Conservation (phyloP, 2,329 filamentous ascomycete genomes). For the Nemania serpens region DNA sequence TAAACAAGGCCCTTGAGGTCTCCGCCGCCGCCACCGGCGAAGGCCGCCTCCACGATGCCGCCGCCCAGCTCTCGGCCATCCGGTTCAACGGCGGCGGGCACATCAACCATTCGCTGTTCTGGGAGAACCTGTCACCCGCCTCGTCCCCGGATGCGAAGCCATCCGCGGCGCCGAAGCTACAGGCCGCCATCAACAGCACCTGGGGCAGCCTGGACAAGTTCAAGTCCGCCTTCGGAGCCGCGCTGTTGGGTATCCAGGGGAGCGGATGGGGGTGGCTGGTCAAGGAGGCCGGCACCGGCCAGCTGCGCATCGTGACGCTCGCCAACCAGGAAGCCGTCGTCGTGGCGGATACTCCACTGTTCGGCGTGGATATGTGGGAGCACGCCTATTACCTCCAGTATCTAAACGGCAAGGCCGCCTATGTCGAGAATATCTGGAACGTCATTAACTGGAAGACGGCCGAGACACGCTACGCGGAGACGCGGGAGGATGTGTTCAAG, state of each 20-base stretch:
- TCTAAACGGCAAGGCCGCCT: constrained; percentile 74
- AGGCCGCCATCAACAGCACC: constrained; percentile 62
- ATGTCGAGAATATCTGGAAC: constrained; percentile 77
- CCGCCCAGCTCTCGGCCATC: constrained; percentile 69
- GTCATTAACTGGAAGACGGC: constrained; percentile 78
- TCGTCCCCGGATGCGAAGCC: constrained; percentile 61
- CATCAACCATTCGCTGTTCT: constrained; percentile 93
- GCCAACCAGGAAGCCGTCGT: constrained; percentile 84
- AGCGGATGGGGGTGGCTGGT: constrained; percentile 91
- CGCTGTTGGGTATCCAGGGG: constrained; percentile 74
- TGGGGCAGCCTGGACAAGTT: constrained; percentile 74
- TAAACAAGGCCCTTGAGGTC: constrained; percentile 68
- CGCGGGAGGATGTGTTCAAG: constrained; percentile 40
- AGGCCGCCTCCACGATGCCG: constrained; percentile 62
- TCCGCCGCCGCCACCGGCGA: constrained; percentile 61
- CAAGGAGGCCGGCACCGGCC: constrained; percentile 62
- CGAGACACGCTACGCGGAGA: constrained; percentile 60
- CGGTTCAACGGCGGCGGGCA: constrained; percentile 92
- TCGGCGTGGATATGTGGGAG: constrained; percentile 91
- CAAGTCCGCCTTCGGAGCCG: constrained; percentile 66
- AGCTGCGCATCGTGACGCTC: constrained; percentile 75
- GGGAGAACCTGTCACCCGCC: constrained; percentile 76
- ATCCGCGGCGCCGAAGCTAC: constrained; percentile 60
- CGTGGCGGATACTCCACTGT: constrained; percentile 65
- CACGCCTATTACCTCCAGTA: constrained; percentile 91